Conservation (phyloP, 2,329 filamentous ascomycete species). For the Spiromastix sp. region DNA sequence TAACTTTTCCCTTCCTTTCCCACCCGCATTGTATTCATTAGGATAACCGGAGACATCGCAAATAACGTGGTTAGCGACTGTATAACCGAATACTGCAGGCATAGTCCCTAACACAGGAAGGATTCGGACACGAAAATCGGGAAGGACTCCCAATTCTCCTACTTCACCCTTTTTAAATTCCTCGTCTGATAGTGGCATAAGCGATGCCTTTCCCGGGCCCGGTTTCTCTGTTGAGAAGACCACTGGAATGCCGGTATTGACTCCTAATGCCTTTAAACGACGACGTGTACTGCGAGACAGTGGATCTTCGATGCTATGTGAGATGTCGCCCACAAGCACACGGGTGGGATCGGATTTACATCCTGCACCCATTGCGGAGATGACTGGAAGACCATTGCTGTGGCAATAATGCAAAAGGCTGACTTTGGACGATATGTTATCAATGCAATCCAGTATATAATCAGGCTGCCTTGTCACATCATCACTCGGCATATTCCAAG, state of each 20-base stretch:
- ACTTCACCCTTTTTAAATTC: constrained; percentile 81
- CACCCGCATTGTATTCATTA: constrained; percentile 62
- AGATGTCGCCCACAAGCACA: constrained; percentile 86
- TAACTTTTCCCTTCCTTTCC: constrained; percentile 79
- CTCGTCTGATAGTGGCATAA: constrained; percentile 77
- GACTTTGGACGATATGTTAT: constrained; percentile 97
- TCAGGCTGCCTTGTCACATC: constrained; percentile 50
- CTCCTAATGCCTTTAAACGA: constrained; percentile 62
- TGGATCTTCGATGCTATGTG: constrained; percentile 74
- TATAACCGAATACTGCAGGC: constrained; percentile 92
- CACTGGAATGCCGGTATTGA: constrained; percentile 76
- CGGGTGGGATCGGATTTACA: constrained; percentile 82
- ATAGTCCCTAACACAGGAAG: constrained; percentile 91
- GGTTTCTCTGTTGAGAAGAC: constrained; percentile 89
- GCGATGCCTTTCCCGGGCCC: constrained; percentile 78
- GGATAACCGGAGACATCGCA: constrained; percentile 74
- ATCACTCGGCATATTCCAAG: constrained; percentile 47
- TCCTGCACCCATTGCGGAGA: constrained; percentile 92
- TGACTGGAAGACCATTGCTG: constrained; percentile 64
- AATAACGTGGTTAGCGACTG: constrained; percentile 86
- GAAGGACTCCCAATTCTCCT: constrained; percentile 74
- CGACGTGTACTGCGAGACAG: constrained; percentile 77
- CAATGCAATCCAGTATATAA: constrained; percentile 93
- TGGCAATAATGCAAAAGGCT: constrained; percentile 81
- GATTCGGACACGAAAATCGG: constrained; percentile 91